Conservation (phyloP, 495 filamentous ascomycete genomes). For the Penicillium cosmopolitanum region DNA sequence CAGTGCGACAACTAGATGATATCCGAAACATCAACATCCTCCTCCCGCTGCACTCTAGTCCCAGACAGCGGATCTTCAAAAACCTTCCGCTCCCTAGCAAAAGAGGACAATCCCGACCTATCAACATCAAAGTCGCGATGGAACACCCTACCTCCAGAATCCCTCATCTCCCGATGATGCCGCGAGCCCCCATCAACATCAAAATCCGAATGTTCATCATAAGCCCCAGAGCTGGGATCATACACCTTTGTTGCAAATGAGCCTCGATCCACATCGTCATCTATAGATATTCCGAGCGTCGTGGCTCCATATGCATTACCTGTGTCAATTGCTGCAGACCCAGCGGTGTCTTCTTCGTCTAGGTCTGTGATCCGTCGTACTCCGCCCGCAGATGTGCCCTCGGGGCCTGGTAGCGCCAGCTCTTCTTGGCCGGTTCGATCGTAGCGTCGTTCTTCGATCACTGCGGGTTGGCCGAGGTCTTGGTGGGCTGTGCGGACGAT, state of each 20-base stretch:
- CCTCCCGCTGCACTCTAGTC: constrained; percentile 13
- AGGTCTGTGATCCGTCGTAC: constrained; percentile 35
- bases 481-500: constrained; percentile 42
- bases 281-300: constrained; percentile 13
- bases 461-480: constrained; percentile 39
- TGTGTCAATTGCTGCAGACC: constrained; percentile 3
- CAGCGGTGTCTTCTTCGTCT: constrained; percentile 23
- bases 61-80: constrained; percentile 32
- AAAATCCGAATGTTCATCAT: constrained; percentile 22
- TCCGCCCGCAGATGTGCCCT: constrained; percentile 28
- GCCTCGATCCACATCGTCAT: constrained; percentile 15
- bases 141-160: constrained; percentile 10
- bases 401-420: constrained; percentile 14
- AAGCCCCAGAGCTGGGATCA: constrained; percentile 19
- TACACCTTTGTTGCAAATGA: constrained; percentile 17
- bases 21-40: constrained; percentile 27
- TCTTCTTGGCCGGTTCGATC: constrained; percentile 42
- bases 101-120: constrained; percentile 10
- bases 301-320: constrained; percentile 11
- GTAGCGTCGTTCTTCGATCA: constrained; percentile 42
- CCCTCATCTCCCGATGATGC: constrained; percentile 16
- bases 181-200: constrained; percentile 13
- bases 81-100: constrained; percentile 14
- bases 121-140: constrained; percentile 18
- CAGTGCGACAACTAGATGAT: constrained; percentile 3